Evolutionary conservation across 176 grass and related monocot genomes (phyloP), one percentile per base, ranked within the genome.

Genomic region (Carex myosuroides): DNA sequence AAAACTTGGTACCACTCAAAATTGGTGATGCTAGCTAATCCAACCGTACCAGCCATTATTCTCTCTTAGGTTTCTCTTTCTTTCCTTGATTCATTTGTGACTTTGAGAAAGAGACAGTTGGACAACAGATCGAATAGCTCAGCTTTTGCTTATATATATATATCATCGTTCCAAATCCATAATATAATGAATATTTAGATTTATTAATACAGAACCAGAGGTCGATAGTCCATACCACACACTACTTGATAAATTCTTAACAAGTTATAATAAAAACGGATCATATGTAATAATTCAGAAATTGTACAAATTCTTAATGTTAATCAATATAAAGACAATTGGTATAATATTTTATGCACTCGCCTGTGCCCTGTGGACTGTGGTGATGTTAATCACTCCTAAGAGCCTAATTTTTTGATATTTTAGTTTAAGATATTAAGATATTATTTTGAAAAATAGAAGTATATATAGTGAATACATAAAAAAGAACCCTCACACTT

Each of bases 1-100:
- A 41, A 80, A 60, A 80, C 30, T 81, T 81, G 79, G 79, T 81
- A 81, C 79, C 79, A 81, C 79, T 81, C 16, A 44, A 81, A 70
- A 56, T 81, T 50, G 32, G 7, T 10, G 30, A 62, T 58, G 52
- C 54, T 59, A 61, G 52, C 54, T 59, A 61, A 29, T 8, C 22
- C 2, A 81, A 44, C 79, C 57, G 56, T 60, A 63, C 55, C 79
- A 62, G 79, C 32, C 79, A 80, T 80, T 80, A 80, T 80, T 63
- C 54, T 81, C 79, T 29, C 29, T 62, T 81, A 81, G 79, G 79
- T 81, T 39, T 81, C 57, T 17, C 79, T 81, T 81, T 81, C 32
- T 81, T 44, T 81, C 56, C 32, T 63, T 61, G n/a, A n/a, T n/a
- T 81, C 79, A 39, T 81, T 81, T 81, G 57, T 81, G 11, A 53